Evolutionary conservation across 1,139 yeast genomes (phyloP).

Genomic region (Scheffersomyces stambukii): DNA sequence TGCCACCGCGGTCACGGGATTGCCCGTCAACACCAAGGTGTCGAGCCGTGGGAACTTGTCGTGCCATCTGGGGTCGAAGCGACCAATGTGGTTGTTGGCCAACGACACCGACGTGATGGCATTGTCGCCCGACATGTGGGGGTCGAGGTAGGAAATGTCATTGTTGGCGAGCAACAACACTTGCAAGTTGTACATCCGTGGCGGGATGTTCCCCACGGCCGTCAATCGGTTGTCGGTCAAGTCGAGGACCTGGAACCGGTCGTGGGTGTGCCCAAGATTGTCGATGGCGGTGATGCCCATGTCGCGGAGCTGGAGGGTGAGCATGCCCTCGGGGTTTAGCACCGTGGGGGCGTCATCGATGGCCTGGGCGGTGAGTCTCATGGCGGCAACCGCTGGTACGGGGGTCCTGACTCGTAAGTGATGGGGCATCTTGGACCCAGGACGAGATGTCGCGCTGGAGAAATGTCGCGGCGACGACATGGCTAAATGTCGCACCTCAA

Average conservation of each 20-base stretch:
- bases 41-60: slow-evolving; percentile 36
- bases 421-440: slow-evolving; percentile 1
- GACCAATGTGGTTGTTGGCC: slow-evolving; percentile 44
- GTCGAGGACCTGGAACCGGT: slow-evolving; percentile 53
- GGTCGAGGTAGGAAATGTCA: slow-evolving; percentile 30
- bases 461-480: slow-evolving; percentile 1
- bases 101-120: slow-evolving; percentile 48
- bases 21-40: slow-evolving; percentile 53
- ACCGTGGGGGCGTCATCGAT: slow-evolving; percentile 30
- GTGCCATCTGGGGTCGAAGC: slow-evolving; percentile 23
- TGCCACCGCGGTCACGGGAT: slow-evolving; percentile 52
- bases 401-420: neutral
- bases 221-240: slow-evolving; percentile 62
- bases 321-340: slow-evolving; percentile 33
- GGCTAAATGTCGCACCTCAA: neutral
- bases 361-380: slow-evolving; percentile 37
- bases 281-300: slow-evolving; percentile 32
- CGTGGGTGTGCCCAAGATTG: slow-evolving; percentile 29
- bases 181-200: slow-evolving; percentile 33
- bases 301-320: slow-evolving; percentile 33
- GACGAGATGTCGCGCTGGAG: neutral
- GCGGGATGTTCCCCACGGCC: slow-evolving; percentile 50
- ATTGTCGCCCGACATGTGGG: slow-evolving; percentile 14
- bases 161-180: slow-evolving; percentile 58
- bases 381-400: slow-evolving; percentile 12